Conservation (phyloP, 768 basidiomycete species). For the Sarcomyxa edulis region DNA sequence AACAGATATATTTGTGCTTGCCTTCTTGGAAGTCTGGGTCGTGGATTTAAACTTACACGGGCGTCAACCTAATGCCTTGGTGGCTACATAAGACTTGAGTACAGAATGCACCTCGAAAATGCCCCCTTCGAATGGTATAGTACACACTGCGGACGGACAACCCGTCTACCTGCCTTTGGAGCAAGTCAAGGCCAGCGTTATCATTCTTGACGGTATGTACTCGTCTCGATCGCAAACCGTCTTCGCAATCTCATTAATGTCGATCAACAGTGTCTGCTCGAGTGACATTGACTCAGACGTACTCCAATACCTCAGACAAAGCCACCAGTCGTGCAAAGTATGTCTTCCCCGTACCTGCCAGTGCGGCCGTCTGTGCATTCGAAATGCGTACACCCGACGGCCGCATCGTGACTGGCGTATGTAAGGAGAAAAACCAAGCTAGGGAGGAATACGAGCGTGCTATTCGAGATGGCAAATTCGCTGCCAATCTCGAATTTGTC, state of each 20-base stretch:
- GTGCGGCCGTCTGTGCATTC: conserved; percentile 51
- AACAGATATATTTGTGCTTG: too few species aligned
- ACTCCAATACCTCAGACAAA: conserved; percentile 28
- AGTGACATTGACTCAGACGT: conserved; percentile 34
- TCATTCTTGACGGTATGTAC: conserved; percentile 38
- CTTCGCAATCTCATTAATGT: conserved; percentile 1
- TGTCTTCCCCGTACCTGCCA: conserved; percentile 54
- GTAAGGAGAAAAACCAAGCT: conserved; percentile 44
- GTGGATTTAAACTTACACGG: too few species aligned
- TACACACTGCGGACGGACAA: conserved; percentile 17
- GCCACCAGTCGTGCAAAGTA: conserved; percentile 45
- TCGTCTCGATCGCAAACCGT: not conserved
- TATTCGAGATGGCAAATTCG: conserved; percentile 28
- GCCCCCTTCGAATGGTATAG: conserved; percentile 21
- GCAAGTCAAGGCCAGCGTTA: conserved; percentile 31
- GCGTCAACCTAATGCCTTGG: too few species aligned
- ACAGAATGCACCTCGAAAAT: conserved; percentile 6
- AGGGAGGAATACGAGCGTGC: conserved; percentile 34
- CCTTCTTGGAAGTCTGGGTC: too few species aligned
- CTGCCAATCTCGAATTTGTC: conserved; percentile 44
- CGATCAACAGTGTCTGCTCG: conserved; percentile 34
- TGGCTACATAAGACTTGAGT: too few species aligned
- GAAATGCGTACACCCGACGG: conserved; percentile 40
- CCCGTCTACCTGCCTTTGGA: conserved; percentile 34
- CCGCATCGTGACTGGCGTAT: conserved; percentile 34